These are phyloP conservation scores for Camelina sativa DNA, from an alignment of 345 rosid species.

Conservation along the genomic window DNA sequence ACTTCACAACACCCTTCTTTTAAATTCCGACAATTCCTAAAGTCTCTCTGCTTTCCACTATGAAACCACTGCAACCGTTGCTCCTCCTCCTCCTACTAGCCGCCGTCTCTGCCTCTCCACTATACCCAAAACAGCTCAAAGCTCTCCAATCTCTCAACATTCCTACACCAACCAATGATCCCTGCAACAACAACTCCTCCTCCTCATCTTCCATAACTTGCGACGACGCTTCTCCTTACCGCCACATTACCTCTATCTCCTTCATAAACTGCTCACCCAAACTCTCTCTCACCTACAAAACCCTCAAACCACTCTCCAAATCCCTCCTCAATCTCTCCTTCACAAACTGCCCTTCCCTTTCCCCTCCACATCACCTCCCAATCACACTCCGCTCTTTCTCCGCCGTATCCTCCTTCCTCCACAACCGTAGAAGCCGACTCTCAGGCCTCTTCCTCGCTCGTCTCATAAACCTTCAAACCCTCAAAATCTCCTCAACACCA, in stretches of 20 bases:
- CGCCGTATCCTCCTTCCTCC: slow-evolving; percentile 61
- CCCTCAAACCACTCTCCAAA: slow-evolving; percentile 63
- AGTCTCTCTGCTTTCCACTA: slow-evolving; percentile 40
- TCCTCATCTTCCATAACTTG: slow-evolving; percentile 53
- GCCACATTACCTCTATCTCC: slow-evolving; percentile 68
- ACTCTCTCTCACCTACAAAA: slow-evolving; percentile 55
- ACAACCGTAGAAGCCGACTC: slow-evolving; percentile 30
- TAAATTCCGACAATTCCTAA: neutral
- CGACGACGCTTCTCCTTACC: slow-evolving; percentile 66
- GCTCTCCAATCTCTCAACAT: slow-evolving; percentile 67
- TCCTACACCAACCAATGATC: slow-evolving; percentile 57
- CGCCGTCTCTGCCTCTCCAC: slow-evolving; percentile 45
- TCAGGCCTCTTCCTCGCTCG: slow-evolving; percentile 73
- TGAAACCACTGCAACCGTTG: slow-evolving; percentile 43
- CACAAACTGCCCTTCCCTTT: slow-evolving; percentile 56
- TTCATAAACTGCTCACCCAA: slow-evolving; percentile 70
- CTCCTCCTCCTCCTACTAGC: slow-evolving; percentile 37
- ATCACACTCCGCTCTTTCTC: slow-evolving; percentile 59
- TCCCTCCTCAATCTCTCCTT: slow-evolving; percentile 68
- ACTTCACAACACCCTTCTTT: slow-evolving; percentile 15
- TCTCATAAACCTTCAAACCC: slow-evolving; percentile 68
- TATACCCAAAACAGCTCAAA: slow-evolving; percentile 70
- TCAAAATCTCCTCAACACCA: slow-evolving; percentile 58
- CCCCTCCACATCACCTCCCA: slow-evolving; percentile 64
- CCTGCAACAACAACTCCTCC: slow-evolving; percentile 53